These are phyloP conservation scores for Amaranthus cruentus DNA, from an alignment of 148 eudicot genomes.

Conservation along the genomic window DNA sequence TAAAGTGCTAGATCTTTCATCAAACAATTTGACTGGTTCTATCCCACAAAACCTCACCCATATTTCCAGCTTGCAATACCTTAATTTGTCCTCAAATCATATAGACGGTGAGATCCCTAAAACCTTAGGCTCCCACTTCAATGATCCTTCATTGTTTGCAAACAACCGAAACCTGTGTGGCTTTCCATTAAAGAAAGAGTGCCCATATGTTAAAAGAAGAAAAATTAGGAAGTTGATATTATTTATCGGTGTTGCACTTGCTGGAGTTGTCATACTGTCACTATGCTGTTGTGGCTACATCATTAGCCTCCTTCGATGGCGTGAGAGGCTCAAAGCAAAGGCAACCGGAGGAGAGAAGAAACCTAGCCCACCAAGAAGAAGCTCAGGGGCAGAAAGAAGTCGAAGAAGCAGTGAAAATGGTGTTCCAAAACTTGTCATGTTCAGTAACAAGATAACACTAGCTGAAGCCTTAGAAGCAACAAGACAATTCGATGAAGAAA, in stretches of 20 bases:
- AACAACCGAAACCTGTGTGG: constrained; percentile 59
- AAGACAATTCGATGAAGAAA: constrained; percentile 76
- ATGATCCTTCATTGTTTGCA: constrained; percentile 40
- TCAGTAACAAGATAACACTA: constrained; percentile 53
- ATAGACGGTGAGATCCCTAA: constrained; percentile 72
- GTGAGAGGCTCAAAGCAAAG: constrained; percentile 46
- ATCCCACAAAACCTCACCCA: constrained; percentile 50
- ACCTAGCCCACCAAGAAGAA: constrained; percentile 55
- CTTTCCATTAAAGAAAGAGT: constrained; percentile 47
- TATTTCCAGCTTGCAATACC: constrained; percentile 37
- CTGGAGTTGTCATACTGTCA: constrained; percentile 37
- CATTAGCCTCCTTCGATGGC: constrained; percentile 49
- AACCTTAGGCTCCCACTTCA: constrained; percentile 46
- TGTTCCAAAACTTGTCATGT: constrained; percentile 68
- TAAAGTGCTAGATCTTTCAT: constrained; percentile 50
- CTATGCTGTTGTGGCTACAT: constrained; percentile 61
- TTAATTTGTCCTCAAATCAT: constrained; percentile 58
- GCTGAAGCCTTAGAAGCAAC: constrained; percentile 78
- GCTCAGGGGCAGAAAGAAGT: constrained; percentile 53
- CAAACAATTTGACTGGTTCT: constrained; percentile 53
- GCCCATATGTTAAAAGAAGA: constrained; percentile 30
- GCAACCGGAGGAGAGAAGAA: constrained; percentile 58
- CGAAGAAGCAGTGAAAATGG: constrained; percentile 66
- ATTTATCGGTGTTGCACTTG: constrained; percentile 43
- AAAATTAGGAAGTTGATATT: constrained; percentile 43